Percentiles rank a stretch among this genome's conserved stretches.
Conservation (phyloP, 768 basidiomycete genomes). For the Aureoboletus auriporus region DNA sequence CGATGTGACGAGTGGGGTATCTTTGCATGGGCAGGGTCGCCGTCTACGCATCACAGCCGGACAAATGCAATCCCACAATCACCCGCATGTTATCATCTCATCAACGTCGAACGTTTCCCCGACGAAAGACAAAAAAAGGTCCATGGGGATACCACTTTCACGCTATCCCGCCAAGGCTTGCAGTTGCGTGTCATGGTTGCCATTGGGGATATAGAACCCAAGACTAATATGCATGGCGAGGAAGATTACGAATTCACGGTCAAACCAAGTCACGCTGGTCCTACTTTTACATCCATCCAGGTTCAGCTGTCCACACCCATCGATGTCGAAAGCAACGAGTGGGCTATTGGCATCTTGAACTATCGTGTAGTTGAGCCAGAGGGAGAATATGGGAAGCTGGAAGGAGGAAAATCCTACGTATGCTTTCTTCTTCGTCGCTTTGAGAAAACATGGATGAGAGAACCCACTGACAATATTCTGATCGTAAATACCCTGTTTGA, state of each 20-base stretch:
- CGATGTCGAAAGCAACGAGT: not conserved
- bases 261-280: constrained; percentile 7
- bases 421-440: constrained; percentile 10
- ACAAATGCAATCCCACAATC: constrained; percentile 12
- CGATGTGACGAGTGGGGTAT: constrained; percentile 22
- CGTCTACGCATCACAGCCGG: constrained; percentile 11
- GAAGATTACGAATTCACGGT: constrained; percentile 5
- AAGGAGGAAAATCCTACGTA: constrained; percentile 10
- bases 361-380: constrained; percentile 10
- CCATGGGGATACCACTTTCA: constrained; percentile 15
- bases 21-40: constrained; percentile 19
- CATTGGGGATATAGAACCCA: constrained; percentile 4
- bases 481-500: constrained; percentile 10
- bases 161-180: constrained; percentile 12
- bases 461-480: constrained; percentile 12
- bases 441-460: constrained; percentile 9
- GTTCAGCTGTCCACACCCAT: not conserved
- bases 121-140: constrained; percentile 2
- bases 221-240: not conserved
- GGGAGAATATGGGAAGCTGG: constrained; percentile 6
- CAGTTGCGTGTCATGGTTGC: constrained; percentile 10
- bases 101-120: constrained; percentile 2
- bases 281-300: constrained; percentile 2
- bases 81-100: constrained; percentile 15
- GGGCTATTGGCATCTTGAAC: constrained; percentile 14